Base-by-base conservation (phyloP, 345 rosid species). In the Mercurialis annua region DNA sequence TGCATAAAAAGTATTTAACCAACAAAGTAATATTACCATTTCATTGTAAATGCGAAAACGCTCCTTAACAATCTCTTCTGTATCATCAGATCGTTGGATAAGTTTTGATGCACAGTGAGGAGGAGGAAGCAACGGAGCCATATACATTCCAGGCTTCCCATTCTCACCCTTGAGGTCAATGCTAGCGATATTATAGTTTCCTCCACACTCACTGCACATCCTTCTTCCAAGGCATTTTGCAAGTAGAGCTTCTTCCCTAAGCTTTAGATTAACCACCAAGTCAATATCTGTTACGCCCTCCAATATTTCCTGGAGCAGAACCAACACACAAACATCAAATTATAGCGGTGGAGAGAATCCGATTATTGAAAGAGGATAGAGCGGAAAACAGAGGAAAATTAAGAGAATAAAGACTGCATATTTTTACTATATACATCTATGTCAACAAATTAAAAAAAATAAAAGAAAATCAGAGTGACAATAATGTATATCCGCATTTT, bases 41-140 rank as follows among this genome's bases (percentile, higher is more conserved):
- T 87, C 83, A 65, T 83, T 62, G 78, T 94, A 94, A 69, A 94
- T 81, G 6, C 89, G 81, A 44, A 94, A 87, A 44, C 99, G 85
- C 72, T 82, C 93, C 81, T 76, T 94, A 38, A 94, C 96, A 70
- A 94, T 87, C 78, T 89, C 96, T 83, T 88, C 92, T 0, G 89
- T 94, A 75, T 94, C 98, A 75, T 94, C 99, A 66, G 93, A 72
- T 43, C 99, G 93, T 58, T 73, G 85, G 65, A 94, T 81, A 64
- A 94, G 98, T 84, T 94, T 94, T 8, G 87, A 65, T 23, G 78
- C 87, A 71, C 99, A 94, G 15, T 84, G 77, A 14, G 90, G 80
- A n/a, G 99, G 99, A 52, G 99, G 93, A 78, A 82, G 99, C 60
- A 94, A 97, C 0, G 99, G 92, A 78, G 87, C 86, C 99, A 94